A percentile compares a stretch with the other conserved stretches of the same genome.
phyloP scores from a whole-genome alignment of 2,329 filamentous ascomycete species.

The Aspergillus ustus region DNA sequence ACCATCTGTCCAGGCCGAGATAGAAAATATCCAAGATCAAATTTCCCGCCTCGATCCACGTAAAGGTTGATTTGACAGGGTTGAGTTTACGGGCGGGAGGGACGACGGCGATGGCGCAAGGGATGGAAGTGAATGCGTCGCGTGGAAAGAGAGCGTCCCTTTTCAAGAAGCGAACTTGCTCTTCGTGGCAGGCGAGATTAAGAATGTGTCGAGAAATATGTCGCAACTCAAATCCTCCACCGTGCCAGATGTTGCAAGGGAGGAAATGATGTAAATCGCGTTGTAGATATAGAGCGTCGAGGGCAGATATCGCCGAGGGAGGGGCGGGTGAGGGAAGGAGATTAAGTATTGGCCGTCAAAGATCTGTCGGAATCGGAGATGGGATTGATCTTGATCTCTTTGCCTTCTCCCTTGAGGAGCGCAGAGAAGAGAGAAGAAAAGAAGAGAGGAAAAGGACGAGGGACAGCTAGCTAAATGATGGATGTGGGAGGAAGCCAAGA shows the following conservation, averaged over 20 bases:
- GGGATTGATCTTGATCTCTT: slow-evolving; percentile 1
- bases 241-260: background rate
- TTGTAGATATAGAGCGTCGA: slow-evolving; percentile 3
- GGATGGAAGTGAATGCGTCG: slow-evolving; percentile 35
- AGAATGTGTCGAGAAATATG: slow-evolving; percentile 9
- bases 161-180: slow-evolving; percentile 13
- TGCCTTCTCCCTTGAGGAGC: slow-evolving; percentile 20
- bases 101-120: slow-evolving; percentile 36
- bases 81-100: slow-evolving; percentile 27
- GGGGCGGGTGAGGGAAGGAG: slow-evolving; percentile 8
- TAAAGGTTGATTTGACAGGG: slow-evolving; percentile 25
- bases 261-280: slow-evolving; percentile 1
- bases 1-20: slow-evolving; percentile 25
- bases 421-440: slow-evolving; percentile 22
- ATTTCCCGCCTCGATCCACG: slow-evolving; percentile 17
- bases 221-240: background rate
- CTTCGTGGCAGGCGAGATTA: slow-evolving; percentile 6
- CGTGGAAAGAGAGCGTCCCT: slow-evolving; percentile 33
- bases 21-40: slow-evolving; percentile 22
- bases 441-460: slow-evolving; percentile 19
- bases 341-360: background rate
- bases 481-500: slow-evolving; percentile 21
- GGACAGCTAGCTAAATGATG: background rate
- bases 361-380: background rate
- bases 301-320: background rate